Base-by-base conservation (phyloP, 2,329 filamentous ascomycete genomes). In the Penicillium thymicola region DNA sequence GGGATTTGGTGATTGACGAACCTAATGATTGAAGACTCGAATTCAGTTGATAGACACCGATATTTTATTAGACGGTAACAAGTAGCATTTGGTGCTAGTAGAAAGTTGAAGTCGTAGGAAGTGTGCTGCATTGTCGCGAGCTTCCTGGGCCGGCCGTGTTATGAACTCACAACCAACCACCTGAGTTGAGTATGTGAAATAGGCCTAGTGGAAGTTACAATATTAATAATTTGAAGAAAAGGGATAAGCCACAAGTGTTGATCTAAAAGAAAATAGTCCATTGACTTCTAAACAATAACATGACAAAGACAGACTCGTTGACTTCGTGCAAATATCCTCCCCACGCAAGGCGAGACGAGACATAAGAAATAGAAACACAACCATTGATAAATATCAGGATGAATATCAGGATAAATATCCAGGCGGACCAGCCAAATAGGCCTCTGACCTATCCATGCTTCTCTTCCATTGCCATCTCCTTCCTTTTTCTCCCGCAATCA, bases 261-360 rank as follows among this genome's bases (percentile, higher is more conserved):
- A 4, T 32, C 25, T 32, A 34, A 27, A 32, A 53, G 14, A 43
- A 37, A 38, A 53, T 53, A 43, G 45, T 43, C 30, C 54, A 52
- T 56, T 52, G 48, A 52, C 48, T 34, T 52, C 32, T 56, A 46
- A 45, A 49, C 41, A 41, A 30, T 45, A 52, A 45, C 16, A 51
- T 34, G 41, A 56, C 53, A 44, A 50, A 54, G 41, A 52, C 48
- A 52, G 54, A 56, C 42, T 56, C 54, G 34, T 56, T 52, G 27
- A 56, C 54, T 56, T 56, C 54, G 54, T 56, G 41, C 42, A 40
- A 40, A 51, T 40, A 45, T 36, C 21, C 41, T 36, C 23, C 34
- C 11, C 4, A 11, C 11, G 45, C 36, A 21, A 36, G 44, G 9
- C 7, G 27, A 41, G 25, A 41, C 7, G 27, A 41, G 25, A 41